Evolutionary conservation across 108 stramenopile genomes (phyloP), one percentile per base, ranked within the genome.

Genomic region (Fragilaria radians): DNA sequence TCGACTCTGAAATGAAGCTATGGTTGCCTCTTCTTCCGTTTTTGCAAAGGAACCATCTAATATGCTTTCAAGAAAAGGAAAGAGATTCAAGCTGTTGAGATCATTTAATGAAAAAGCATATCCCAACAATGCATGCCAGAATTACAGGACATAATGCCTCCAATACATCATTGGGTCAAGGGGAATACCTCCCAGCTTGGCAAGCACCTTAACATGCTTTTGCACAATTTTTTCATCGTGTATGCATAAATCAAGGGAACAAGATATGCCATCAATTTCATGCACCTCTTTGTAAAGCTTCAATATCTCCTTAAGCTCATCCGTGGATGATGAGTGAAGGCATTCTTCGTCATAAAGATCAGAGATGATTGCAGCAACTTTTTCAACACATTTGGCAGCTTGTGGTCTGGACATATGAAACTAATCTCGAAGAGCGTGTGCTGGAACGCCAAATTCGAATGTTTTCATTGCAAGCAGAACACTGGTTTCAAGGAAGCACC

Each of bases 221-320:
- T 22, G 63, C 54, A 28, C 63, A 65, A 29, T 65, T 65, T 29
- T 65, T 65, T 57, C 65, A 66, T n/a, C 11, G 3, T 4, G 48
- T 50, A 51, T 66, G 65, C 28, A 32, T 59, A 42, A 56, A 42
- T 66, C 65, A 4, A 66, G 24, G 51, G 25, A 28, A 22, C 57
- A 48, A 48, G 58, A 23, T 22, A 58, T 48, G n/a, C 65, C 46
- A 11, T 19, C 5, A 25, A 59, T 32, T 19, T 27, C 30, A 34
- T 58, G 57, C 32, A 5, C 11, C 5, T 32, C 5, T 25, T 54
- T 22, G 25, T 63, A 52, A 4, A 32, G 53, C 21, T 23, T 26
- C 5, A 28, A n/a, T 18, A 63, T 53, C 5, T 26, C 36, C 29
- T 63, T 63, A 5, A 63, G 5, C 22, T 63, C 62, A 5, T 5